Conservation (phyloP, 2,329 filamentous ascomycete species). For the Fusarium falciforme region DNA sequence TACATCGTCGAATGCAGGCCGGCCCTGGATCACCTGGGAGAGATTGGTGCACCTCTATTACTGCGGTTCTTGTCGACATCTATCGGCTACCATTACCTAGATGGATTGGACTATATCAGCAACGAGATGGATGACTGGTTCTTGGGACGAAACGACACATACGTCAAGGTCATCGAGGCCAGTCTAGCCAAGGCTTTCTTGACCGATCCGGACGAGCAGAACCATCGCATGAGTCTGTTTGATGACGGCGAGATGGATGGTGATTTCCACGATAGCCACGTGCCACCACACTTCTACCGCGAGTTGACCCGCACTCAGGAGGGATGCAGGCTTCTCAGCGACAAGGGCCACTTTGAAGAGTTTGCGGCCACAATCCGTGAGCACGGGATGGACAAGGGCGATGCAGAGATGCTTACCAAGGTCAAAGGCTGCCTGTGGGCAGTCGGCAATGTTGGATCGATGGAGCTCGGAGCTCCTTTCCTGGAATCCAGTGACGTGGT, state of each 20-base stretch:
- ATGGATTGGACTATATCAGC: constrained; percentile 97
- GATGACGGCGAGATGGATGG: constrained; percentile 67
- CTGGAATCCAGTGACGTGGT: constrained; percentile 92
- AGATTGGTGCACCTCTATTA: constrained; percentile 93
- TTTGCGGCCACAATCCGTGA: constrained; percentile 91
- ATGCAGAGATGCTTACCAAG: constrained; percentile 86
- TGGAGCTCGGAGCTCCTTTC: constrained; percentile 96
- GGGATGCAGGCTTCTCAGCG: constrained; percentile 87
- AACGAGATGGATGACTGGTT: constrained; percentile 99
- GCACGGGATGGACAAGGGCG: constrained; percentile 85
- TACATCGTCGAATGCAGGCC: constrained; percentile 97
- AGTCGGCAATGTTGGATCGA: constrained; percentile 96
- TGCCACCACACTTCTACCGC: constrained; percentile 98
- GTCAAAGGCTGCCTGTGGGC: constrained; percentile 98
- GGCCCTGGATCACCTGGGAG: constrained; percentile 92
- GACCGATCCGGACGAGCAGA: constrained; percentile 69
- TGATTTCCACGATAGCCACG: constrained; percentile 71
- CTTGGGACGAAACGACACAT: constrained; percentile 94
- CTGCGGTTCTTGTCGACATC: constrained; percentile 95
- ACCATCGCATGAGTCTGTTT: constrained; percentile 68
- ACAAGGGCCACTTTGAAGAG: constrained; percentile 96
- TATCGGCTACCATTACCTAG: constrained; percentile 96
- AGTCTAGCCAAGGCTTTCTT: constrained; percentile 88
- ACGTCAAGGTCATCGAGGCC: constrained; percentile 94
- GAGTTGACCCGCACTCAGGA: constrained; percentile 93